Evolutionary conservation across 2,329 filamentous ascomycete species (phyloP), one percentile per base, ranked within the genome.

Genomic region (Microsporum canis): DNA sequence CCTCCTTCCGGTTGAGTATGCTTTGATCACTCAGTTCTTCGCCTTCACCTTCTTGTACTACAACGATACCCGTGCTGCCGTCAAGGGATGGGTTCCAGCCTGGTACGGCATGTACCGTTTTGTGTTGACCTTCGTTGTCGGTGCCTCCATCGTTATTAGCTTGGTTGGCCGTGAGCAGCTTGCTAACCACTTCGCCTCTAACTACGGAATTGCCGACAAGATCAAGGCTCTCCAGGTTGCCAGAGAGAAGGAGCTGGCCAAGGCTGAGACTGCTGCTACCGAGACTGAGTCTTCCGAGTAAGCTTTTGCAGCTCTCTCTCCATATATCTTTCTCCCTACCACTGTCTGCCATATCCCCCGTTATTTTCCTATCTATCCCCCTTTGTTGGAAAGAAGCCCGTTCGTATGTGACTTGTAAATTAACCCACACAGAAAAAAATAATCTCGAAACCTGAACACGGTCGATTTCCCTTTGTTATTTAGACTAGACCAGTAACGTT

Each of bases 41-140:
- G 87, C 89, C 41, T 96, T 96, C 74, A 87, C 86, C 61, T 85
- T 85, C 67, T 82, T 96, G 63, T 96, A 96, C 79, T 92, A 92
- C 72, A 85, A 85, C 63, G 91, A 96, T 71, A 80, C 87, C 5
- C 82, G 85, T 33, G 89, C 89, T 12, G 82, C 87, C 6, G 80
- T 82, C 58, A 79, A 80, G 45, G 91, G 91, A 66, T 94, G 88
- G 86, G 86, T 87, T 2, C 91, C 91, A 29, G 71, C 79, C 41
- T 96, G 91, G 91, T 96, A 96, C 73, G 82, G 80, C 63, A 88
- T 86, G 57, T 96, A 96, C 78, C 89, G 92, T 38, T 96, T 96
- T 74, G 86, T 95, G 6, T 80, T 96, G 67, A 96, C 92, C 1
- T 92, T 91, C 72, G 82, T 96, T 63, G 91, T 96, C 33, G 91